Percentiles rank a stretch among this genome's conserved stretches.
These are phyloP conservation scores for Colletotrichum sp. DNA, from an alignment of 2,329 filamentous ascomycete genomes.

Conservation along the genomic window DNA sequence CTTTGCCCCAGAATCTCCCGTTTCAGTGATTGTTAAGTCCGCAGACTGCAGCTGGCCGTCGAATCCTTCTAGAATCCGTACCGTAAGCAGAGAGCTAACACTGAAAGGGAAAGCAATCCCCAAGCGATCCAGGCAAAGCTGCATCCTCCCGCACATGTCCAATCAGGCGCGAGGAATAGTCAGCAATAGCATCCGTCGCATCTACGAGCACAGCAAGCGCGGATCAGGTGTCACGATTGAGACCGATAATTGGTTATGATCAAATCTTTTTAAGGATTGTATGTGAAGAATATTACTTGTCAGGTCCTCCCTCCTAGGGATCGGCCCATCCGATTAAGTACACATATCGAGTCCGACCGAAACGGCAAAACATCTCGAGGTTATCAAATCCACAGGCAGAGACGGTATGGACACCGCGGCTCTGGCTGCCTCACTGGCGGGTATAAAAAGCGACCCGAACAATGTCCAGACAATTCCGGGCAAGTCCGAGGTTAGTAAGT, in stretches of 20 bases:
- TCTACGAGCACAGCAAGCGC: fast-evolving
- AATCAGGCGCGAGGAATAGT: not conserved
- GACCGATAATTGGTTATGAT: not conserved
- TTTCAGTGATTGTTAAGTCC: not conserved
- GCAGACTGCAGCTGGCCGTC: not conserved
- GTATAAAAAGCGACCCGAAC: not conserved
- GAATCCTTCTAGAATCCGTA: not conserved
- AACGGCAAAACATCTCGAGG: not conserved
- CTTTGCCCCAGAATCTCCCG: not conserved
- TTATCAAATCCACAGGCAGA: not conserved
- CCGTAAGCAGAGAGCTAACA: not conserved
- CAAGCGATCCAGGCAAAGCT: no score
- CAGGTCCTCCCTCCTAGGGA: not conserved
- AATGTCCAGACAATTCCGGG: not conserved
- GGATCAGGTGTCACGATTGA: not conserved
- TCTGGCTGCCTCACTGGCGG: not conserved
- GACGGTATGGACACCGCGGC: not conserved
- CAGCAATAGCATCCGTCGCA: not conserved
- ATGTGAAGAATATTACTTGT: not conserved
- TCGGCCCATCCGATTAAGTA: constrained; percentile 5
- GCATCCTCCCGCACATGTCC: not conserved
- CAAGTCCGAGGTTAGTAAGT: not conserved
- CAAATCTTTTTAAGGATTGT: not conserved
- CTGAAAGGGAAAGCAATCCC: not conserved
- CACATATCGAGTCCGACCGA: not conserved